phyloP scores from a whole-genome alignment of 2,329 filamentous ascomycete species.

The Whalleya microplaca region DNA sequence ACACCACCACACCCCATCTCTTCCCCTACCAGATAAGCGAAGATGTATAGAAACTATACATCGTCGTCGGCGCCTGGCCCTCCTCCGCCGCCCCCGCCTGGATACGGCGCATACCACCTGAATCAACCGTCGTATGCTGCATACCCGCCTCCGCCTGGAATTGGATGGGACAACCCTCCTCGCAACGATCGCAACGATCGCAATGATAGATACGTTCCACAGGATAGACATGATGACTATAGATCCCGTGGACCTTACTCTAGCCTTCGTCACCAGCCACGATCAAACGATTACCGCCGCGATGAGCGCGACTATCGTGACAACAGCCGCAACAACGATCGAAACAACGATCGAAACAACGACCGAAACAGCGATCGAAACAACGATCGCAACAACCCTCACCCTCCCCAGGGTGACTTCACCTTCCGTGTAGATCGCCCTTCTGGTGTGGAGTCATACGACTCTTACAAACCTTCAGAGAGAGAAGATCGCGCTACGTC shows the following conservation, averaged over 20 bases:
- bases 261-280: constrained; percentile 29
- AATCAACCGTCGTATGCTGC: constrained; percentile 13
- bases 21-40: not conserved
- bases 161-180: not conserved
- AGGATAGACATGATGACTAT: constrained; percentile 22
- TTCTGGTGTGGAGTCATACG: constrained; percentile 47
- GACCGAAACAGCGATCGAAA: constrained; percentile 22
- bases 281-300: constrained; percentile 12
- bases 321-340: constrained; percentile 17
- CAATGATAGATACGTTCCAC: constrained; percentile 16
- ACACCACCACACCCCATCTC: not conserved
- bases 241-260: constrained; percentile 33
- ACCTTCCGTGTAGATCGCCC: constrained; percentile 60
- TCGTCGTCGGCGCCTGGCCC: constrained; percentile 8
- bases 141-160: constrained; percentile 4
- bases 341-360: constrained; percentile 23
- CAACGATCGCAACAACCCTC: constrained; percentile 32
- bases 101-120: constrained; percentile 22
- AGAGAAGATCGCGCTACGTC: constrained; percentile 14
- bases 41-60: constrained; percentile 19
- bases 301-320: no score
- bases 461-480: constrained; percentile 38
- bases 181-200: constrained; percentile 15
- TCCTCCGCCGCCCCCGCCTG: constrained; percentile 10
- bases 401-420: constrained; percentile 54